Evolutionary conservation across 441 rosid genomes (phyloP), one percentile per base, ranked within the genome.

Genomic region (Arabidopsis hybrid): DNA sequence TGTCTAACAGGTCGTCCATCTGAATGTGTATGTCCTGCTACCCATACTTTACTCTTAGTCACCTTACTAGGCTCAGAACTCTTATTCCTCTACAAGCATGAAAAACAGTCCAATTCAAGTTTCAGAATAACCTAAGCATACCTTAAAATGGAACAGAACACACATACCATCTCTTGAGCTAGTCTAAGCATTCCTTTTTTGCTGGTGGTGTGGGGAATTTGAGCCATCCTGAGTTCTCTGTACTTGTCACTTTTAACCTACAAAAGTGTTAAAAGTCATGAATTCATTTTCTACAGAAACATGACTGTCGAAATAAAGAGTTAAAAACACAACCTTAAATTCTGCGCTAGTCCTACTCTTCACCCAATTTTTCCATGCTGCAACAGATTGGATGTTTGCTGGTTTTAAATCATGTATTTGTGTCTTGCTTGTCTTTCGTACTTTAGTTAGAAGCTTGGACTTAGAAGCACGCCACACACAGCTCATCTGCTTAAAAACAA

Each of bases 1-100:
- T 21, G 6, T 18, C 42, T 14, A 10, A 57, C 42, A n/a, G 42
- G 42, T 3, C 10, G 34, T 2, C 61, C 42, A 57, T 34, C 21
- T 2, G 40, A 57, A 34, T 57, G 21, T 8, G 61, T 57, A 21
- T 57, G 61, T 34, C 61, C 21, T 13, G 40, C 60, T 26, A 53
- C 7, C 58, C 36, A 53, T 0, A 53, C 58, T 13, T 26, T 26
- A 2, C 59, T 53, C 16, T 3, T 53, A 11, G 11, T 34, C 4
- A 57, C 42, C 2, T 57, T 3, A 1, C 21, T 57, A 1, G 42
- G 42, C 13, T 34, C 21, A 5, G 14, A 1, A 11, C 57, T 52
- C 3, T 21, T 21, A 10, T 52, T 49, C 12, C 26, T 4, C 3
- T 39, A 7, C 43, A 39, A 9, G 3, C 1, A 39, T 9, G 12